These are phyloP conservation scores for Ricinus communis DNA, from an alignment of 345 rosid genomes.

Conservation along the genomic window DNA sequence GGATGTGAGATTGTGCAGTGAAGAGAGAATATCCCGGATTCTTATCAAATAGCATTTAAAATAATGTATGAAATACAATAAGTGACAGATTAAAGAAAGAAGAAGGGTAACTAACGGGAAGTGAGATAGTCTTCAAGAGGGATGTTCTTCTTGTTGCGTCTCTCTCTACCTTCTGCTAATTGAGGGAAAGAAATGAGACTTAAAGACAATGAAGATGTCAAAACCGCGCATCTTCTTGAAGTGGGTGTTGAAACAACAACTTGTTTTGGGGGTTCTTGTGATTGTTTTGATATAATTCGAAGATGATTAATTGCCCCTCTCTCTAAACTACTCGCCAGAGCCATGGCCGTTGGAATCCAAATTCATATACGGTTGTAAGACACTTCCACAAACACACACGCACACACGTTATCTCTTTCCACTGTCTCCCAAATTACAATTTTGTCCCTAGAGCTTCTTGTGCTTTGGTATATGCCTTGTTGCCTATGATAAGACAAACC, in stretches of 20 bases:
- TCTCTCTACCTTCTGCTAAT: conserved; percentile 67
- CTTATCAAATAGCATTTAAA: too few species aligned
- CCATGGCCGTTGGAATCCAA: conserved; percentile 35
- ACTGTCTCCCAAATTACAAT: conserved; percentile 16
- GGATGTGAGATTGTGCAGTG: too few species aligned
- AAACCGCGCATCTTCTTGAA: conserved; percentile 57
- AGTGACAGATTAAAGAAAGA: too few species aligned
- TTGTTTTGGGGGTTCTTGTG: conserved; percentile 29
- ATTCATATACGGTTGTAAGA: conserved; percentile 8
- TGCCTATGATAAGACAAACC: not conserved
- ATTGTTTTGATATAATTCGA: conserved; percentile 19
- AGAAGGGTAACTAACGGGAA: conserved; percentile 43
- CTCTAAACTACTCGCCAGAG: conserved; percentile 34
- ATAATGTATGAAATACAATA: too few species aligned
- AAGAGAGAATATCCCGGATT: too few species aligned
- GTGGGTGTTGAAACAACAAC: conserved; percentile 38
- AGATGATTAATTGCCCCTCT: conserved; percentile 28
- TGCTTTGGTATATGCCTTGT: not conserved
- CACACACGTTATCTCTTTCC: conserved; percentile 27
- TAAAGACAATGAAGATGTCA: conserved; percentile 50
- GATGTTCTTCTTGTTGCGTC: conserved; percentile 69
- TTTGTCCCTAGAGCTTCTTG: conserved; percentile 15
- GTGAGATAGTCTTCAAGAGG: conserved; percentile 71
- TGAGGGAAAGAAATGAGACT: conserved; percentile 44
- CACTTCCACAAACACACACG: not conserved